phyloP scores from a whole-genome alignment of 805 yeast species.

The Ogataea haglerorum region DNA sequence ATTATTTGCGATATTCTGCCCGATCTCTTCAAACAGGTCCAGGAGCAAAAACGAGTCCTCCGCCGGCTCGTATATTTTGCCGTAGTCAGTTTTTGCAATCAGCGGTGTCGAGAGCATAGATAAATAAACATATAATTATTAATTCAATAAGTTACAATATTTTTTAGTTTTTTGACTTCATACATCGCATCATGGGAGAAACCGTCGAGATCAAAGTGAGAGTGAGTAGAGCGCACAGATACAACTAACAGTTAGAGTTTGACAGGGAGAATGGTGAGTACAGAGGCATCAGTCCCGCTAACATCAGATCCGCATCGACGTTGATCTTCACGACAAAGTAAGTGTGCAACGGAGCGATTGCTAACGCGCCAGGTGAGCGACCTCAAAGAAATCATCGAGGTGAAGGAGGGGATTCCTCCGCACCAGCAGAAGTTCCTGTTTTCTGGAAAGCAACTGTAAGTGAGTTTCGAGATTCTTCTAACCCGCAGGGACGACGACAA shows the following conservation, averaged over 20 bases:
- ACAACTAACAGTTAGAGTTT: constrained; percentile 43
- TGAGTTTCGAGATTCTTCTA: constrained; percentile 13
- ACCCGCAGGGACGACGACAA: constrained; percentile 62
- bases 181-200: constrained; percentile 1
- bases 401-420: constrained; percentile 96
- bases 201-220: constrained; percentile 33
- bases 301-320: constrained; percentile 60
- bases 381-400: constrained; percentile 89
- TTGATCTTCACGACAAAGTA: constrained; percentile 64
- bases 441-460: constrained; percentile 86
- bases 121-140: background rate
- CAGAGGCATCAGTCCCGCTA: background rate
- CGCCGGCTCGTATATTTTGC: constrained; percentile 88
- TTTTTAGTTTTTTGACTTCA: background rate
- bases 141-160: background rate
- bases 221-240: constrained; percentile 20
- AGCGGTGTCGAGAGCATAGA: constrained; percentile 80
- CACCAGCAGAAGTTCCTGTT: constrained; percentile 88
- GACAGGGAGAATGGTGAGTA: constrained; percentile 70
- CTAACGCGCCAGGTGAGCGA: constrained; percentile 40
- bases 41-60: constrained; percentile 86
- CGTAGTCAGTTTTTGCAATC: constrained; percentile 51
- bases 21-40: constrained; percentile 72
- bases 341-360: constrained; percentile 27
- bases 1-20: constrained; percentile 28